Evolutionary conservation across 2,329 filamentous ascomycete genomes (phyloP).

Genomic region (Colletotrichum eleusines): DNA sequence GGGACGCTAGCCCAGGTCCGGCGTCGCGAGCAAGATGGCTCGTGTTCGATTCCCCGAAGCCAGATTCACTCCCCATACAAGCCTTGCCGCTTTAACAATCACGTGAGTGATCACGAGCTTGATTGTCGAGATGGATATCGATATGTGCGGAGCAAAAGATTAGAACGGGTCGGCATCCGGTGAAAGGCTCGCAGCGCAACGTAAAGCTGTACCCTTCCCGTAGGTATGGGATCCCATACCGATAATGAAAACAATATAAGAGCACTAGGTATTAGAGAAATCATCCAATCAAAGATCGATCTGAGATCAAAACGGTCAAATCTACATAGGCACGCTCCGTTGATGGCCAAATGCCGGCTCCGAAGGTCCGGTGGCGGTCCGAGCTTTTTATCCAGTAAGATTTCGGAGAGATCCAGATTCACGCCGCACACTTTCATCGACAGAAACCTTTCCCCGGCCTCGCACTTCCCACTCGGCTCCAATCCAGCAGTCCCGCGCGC

Average conservation of each 20-base stretch:
- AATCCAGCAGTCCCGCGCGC: conserved; percentile 6
- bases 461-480: neutral
- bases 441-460: conserved; percentile 6
- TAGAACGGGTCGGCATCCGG: neutral
- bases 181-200: neutral
- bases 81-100: neutral
- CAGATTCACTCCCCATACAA: neutral
- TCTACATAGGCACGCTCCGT: neutral
- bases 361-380: conserved; percentile 15
- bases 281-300: neutral
- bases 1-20: conserved; percentile 29
- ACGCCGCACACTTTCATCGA: conserved; percentile 15
- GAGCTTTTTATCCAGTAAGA: conserved; percentile 39
- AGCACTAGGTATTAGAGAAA: neutral
- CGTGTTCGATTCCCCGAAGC: conserved; percentile 4
- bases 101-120: neutral
- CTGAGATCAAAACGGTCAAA: neutral
- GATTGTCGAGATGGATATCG: neutral
- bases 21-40: conserved; percentile 9
- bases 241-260: neutral
- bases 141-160: neutral
- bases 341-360: conserved; percentile 11
- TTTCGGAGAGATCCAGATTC: conserved; percentile 16
- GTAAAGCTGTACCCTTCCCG: neutral
- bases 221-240: fast-evolving